These are phyloP conservation scores for Oenanthe javanica DNA, from an alignment of 140 eudicot species.

Conservation along the genomic window DNA sequence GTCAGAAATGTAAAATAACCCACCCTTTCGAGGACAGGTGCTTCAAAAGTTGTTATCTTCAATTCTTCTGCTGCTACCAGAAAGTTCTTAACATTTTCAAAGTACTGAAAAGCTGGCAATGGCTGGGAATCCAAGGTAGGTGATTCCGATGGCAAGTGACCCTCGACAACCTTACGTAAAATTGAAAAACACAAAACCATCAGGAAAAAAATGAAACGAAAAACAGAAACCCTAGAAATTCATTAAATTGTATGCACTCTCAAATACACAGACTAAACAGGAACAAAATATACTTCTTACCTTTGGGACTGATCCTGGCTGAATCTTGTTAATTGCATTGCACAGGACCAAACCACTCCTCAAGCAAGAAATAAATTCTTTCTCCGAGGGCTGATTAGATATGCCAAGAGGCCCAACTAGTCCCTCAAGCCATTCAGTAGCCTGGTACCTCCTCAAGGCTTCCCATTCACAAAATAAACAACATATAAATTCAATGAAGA, in stretches of 20 bases:
- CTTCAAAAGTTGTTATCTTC: conserved; percentile 73
- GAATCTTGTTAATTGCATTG: conserved; percentile 72
- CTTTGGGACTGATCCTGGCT: conserved; percentile 84
- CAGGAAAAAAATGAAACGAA: not conserved
- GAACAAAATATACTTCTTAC: conserved; percentile 22
- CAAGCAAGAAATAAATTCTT: conserved; percentile 77
- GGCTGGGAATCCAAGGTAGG: conserved; percentile 72
- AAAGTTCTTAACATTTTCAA: conserved; percentile 81
- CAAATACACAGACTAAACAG: not conserved
- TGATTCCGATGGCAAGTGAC: conserved; percentile 31
- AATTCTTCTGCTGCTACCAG: conserved; percentile 62
- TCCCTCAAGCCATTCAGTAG: conserved; percentile 75
- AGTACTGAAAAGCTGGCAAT: conserved; percentile 91
- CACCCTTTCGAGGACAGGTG: conserved; percentile 87
- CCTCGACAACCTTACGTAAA: conserved; percentile 62
- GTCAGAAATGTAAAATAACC: not conserved
- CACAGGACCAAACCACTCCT: conserved; percentile 82
- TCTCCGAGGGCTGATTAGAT: conserved; percentile 60
- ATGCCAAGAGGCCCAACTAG: conserved; percentile 75
- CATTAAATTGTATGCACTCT: not conserved
- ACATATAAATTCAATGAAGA: not conserved
- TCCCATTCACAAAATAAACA: conserved; percentile 11
- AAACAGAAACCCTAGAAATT: not conserved
- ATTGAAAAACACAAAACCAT: not conserved
- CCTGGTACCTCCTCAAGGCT: conserved; percentile 79